Percentiles rank a stretch among this genome's conserved stretches.
phyloP scores from a whole-genome alignment of 805 yeast species.

The Priceomyces castillae region DNA sequence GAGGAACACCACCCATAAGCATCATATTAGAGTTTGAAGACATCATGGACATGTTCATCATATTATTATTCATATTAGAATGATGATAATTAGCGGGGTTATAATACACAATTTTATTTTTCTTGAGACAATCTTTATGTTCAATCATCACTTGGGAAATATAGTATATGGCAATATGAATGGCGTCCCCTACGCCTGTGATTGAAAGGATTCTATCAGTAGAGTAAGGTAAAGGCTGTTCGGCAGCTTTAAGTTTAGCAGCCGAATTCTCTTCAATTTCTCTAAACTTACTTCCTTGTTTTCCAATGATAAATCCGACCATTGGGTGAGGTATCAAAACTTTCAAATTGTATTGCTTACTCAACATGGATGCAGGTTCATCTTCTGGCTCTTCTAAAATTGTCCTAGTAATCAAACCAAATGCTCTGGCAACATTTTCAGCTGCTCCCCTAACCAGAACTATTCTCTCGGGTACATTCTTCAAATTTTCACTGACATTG shows the following conservation, averaged over 20 bases:
- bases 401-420: constrained; percentile 68
- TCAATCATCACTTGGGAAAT: constrained; percentile 66
- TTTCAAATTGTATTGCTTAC: constrained; percentile 55
- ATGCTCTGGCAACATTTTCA: constrained; percentile 77
- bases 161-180: constrained; percentile 78
- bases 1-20: constrained; percentile 15
- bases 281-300: constrained; percentile 66
- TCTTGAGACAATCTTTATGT: constrained; percentile 51
- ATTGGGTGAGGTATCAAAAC: constrained; percentile 72
- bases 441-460: constrained; percentile 71
- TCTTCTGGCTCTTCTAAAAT: constrained; percentile 66
- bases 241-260: constrained; percentile 72
- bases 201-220: constrained; percentile 73
- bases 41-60: constrained; percentile 15
- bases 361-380: constrained; percentile 54
- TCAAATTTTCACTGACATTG: constrained; percentile 68
- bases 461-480: constrained; percentile 71
- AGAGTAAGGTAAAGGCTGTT: constrained; percentile 66
- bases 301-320: constrained; percentile 81
- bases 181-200: constrained; percentile 80
- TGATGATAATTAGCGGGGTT: constrained; percentile 51
- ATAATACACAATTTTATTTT: constrained; percentile 55
- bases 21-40: constrained; percentile 18
- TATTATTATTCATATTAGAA: constrained; percentile 13
- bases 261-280: constrained; percentile 83